A percentile compares a stretch with the other conserved stretches of the same genome.
These are phyloP conservation scores for Aethionema arabicum DNA, from an alignment of 345 rosid species.

Conservation along the genomic window DNA sequence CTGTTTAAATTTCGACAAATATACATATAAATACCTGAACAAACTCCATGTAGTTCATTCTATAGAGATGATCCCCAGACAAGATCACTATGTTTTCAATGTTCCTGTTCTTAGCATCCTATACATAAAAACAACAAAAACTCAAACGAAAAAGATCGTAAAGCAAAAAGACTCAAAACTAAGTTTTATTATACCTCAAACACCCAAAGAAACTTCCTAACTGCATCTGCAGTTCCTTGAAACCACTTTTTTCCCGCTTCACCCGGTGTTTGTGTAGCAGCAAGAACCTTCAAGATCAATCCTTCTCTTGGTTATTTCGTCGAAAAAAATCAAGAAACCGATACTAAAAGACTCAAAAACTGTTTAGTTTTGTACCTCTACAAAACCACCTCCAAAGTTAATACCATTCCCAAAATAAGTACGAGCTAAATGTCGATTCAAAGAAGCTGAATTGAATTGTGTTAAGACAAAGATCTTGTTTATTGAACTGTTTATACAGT, in stretches of 20 bases:
- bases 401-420: conserved; percentile 73
- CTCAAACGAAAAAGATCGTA: background rate
- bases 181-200: conserved; percentile 57
- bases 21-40: conserved; percentile 50
- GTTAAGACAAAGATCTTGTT: conserved; percentile 89
- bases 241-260: conserved; percentile 87
- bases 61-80: conserved; percentile 87
- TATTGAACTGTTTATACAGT: conserved; percentile 83
- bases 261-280: conserved; percentile 90
- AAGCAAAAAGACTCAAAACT: background rate
- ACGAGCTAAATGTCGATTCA: conserved; percentile 70
- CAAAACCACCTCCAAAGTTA: conserved; percentile 71
- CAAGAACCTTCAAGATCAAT: conserved; percentile 52
- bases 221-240: conserved; percentile 97
- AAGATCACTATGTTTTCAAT: conserved; percentile 80
- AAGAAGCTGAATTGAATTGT: conserved; percentile 85
- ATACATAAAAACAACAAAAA: conserved; percentile 22
- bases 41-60: conserved; percentile 91
- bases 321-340: conserved; percentile 10
- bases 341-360: background rate
- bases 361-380: conserved; percentile 53
- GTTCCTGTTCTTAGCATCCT: conserved; percentile 80
- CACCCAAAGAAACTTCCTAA: conserved; percentile 77
- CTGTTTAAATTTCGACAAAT: background rate
- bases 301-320: background rate